Evolutionary conservation across 345 rosid genomes (phyloP).

Genomic region (Salix purpurea): DNA sequence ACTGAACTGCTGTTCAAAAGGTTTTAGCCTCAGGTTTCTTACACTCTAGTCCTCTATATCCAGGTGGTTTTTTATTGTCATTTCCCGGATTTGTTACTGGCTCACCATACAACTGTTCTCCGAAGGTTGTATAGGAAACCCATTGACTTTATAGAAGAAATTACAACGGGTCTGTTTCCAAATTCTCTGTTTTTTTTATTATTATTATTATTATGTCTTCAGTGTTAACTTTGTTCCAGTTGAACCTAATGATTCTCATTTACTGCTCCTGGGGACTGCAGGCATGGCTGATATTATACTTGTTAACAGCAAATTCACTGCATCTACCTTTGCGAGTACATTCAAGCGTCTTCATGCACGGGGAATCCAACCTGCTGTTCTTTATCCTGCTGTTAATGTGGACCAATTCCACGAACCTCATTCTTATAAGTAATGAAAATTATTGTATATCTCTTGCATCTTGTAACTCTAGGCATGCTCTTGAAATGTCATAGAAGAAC

Average conservation of each 20-base stretch:
- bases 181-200: background rate
- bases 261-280: conserved; percentile 24
- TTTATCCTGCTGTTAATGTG: conserved; percentile 81
- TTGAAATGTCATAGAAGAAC: background rate
- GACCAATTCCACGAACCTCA: conserved; percentile 64
- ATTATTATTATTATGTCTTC: background rate
- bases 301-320: conserved; percentile 85
- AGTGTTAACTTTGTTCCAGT: background rate
- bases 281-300: conserved; percentile 91
- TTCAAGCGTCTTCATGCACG: conserved; percentile 66
- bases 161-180: conserved; percentile 59
- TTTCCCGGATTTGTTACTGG: conserved; percentile 81
- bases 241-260: background rate
- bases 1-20: background rate
- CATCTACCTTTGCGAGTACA: conserved; percentile 76
- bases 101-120: conserved; percentile 74
- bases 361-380: conserved; percentile 73
- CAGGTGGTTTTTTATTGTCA: conserved; percentile 94
- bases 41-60: background rate
- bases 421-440: conserved; percentile 47
- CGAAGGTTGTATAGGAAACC: conserved; percentile 80
- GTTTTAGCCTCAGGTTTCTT: background rate
- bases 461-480: conserved; percentile 5
- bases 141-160: conserved; percentile 72
- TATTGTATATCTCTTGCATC: conserved; percentile 33